Conservation (phyloP, 805 yeast species). For the Candida boleticola region DNA sequence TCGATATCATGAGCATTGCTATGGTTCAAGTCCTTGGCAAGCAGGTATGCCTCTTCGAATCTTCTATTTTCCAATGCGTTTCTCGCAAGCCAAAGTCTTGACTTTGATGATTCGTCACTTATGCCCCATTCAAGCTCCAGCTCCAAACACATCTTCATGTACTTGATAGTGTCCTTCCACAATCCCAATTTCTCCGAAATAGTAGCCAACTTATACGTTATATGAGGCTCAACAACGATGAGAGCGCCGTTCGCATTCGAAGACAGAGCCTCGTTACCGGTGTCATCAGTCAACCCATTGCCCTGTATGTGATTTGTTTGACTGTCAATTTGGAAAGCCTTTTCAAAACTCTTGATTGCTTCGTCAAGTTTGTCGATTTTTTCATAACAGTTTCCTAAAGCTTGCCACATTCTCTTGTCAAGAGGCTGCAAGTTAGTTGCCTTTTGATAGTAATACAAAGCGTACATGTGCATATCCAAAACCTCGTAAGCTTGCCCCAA, state of each 20-base stretch:
- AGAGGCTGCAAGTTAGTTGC: conserved; percentile 86
- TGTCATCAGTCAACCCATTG: conserved; percentile 10
- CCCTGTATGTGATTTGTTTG: conserved; percentile 15
- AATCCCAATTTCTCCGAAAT: conserved; percentile 61
- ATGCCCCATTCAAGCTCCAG: conserved; percentile 63
- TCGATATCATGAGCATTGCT: conserved; percentile 86
- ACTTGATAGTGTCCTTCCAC: conserved; percentile 49
- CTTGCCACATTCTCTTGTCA: conserved; percentile 96
- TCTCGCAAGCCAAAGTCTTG: conserved; percentile 84
- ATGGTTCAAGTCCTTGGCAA: conserved; percentile 63
- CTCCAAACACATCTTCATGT: conserved; percentile 67
- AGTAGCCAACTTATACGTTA: conserved; percentile 65
- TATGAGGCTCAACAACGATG: conserved; percentile 37
- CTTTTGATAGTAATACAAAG: conserved; percentile 86
- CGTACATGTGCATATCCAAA: conserved; percentile 89
- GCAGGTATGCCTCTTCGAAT: conserved; percentile 66
- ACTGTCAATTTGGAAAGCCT: conserved; percentile 62
- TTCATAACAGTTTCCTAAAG: conserved; percentile 86
- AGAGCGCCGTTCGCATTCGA: background rate
- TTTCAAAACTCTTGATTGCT: conserved; percentile 76
- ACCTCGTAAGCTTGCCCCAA: conserved; percentile 98
- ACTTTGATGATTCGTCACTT: conserved; percentile 72
- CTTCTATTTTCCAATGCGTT: conserved; percentile 54
- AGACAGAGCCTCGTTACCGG: conserved; percentile 6
- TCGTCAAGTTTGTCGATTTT: conserved; percentile 68